These are phyloP conservation scores for Penicillium pulvis DNA, from an alignment of 495 filamentous ascomycete genomes.

Conservation along the genomic window DNA sequence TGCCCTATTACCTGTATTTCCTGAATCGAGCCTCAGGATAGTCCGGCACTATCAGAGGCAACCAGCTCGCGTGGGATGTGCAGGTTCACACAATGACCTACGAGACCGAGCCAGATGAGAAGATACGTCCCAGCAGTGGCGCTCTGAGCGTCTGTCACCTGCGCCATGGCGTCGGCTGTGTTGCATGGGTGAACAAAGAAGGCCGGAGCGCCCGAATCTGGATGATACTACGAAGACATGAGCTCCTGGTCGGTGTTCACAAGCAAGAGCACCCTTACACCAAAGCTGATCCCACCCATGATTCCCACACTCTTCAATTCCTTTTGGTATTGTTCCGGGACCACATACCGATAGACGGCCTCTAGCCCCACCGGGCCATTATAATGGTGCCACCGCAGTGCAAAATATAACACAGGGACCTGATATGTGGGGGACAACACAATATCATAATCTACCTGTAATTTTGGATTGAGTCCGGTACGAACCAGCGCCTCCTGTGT, in stretches of 20 bases:
- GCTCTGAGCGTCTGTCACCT: slow-evolving; percentile 47
- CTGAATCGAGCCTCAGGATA: slow-evolving; percentile 14
- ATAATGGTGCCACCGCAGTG: slow-evolving; percentile 61
- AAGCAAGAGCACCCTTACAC: slow-evolving; percentile 54
- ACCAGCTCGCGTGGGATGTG: slow-evolving; percentile 61
- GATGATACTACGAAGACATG: slow-evolving; percentile 70
- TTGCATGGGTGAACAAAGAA: slow-evolving; percentile 88
- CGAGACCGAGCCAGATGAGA: slow-evolving; percentile 76
- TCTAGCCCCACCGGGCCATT: slow-evolving; percentile 63
- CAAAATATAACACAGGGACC: slow-evolving; percentile 55
- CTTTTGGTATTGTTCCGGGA: slow-evolving; percentile 62
- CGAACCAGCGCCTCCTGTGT: slow-evolving; percentile 47
- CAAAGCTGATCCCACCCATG: slow-evolving; percentile 76
- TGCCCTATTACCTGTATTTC: not conserved
- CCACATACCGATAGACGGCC: slow-evolving; percentile 66
- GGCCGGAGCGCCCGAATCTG: slow-evolving; percentile 67
- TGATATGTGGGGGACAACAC: slow-evolving; percentile 51
- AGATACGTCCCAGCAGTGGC: slow-evolving; percentile 68
- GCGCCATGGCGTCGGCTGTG: slow-evolving; percentile 73
- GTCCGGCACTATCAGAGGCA: slow-evolving; percentile 26
- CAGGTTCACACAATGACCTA: slow-evolving; percentile 73
- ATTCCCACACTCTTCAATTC: slow-evolving; percentile 60
- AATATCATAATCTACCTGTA: slow-evolving; percentile 58
- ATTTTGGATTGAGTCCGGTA: slow-evolving; percentile 24
- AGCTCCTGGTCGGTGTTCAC: slow-evolving; percentile 29